These are phyloP conservation scores for Osmanthus fragrans DNA, from an alignment of 257 asterid species.

Conservation along the genomic window DNA sequence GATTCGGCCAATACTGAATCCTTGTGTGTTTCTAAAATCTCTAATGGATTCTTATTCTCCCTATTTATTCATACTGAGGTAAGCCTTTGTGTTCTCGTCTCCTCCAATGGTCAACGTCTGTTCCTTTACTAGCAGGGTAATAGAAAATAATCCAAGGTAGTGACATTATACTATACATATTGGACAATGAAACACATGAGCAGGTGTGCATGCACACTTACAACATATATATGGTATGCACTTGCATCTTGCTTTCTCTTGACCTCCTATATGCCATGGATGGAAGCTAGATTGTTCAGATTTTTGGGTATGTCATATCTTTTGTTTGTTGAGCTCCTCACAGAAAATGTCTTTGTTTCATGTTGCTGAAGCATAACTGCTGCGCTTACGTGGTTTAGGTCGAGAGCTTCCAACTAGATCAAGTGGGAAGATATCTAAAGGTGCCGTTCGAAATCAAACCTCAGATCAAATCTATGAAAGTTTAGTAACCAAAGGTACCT, in stretches of 20 bases:
- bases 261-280: background rate
- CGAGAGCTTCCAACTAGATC: conserved; percentile 22
- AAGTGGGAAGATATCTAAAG: conserved; percentile 22
- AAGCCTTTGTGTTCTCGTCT: background rate
- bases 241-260: background rate
- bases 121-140: background rate
- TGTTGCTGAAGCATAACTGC: conserved; percentile 20
- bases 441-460: conserved; percentile 24
- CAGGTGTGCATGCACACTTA: background rate
- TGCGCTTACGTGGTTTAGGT: conserved; percentile 26
- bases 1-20: background rate
- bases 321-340: conserved; percentile 16
- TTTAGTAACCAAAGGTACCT: conserved; percentile 25
- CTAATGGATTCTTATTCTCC: background rate
- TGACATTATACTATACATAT: background rate
- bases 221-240: background rate
- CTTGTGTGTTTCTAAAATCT: background rate
- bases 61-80: background rate
- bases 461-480: conserved; percentile 17
- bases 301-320: conserved; percentile 10
- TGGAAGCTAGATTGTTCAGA: conserved; percentile 15
- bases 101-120: background rate
- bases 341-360: background rate
- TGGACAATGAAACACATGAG: background rate
- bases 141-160: background rate